Evolutionary conservation across 495 filamentous ascomycete genomes (phyloP).

Genomic region (Aspergillus incahuasiensis): DNA sequence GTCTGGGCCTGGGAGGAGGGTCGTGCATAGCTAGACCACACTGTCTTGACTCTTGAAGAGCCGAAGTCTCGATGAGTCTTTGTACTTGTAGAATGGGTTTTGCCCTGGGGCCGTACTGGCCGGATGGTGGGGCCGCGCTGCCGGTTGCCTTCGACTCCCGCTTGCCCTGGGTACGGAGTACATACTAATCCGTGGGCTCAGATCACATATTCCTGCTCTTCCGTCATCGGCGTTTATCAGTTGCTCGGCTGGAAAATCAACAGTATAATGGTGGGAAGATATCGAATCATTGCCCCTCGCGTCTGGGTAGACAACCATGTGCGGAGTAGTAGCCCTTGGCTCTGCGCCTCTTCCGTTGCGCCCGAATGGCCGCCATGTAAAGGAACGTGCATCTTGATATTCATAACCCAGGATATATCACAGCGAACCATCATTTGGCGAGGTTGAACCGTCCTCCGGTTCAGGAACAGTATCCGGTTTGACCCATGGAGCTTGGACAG

Average conservation of each 20-base stretch:
- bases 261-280: too few species aligned
- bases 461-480: too few species aligned
- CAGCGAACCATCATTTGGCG: not conserved
- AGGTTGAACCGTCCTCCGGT: too few species aligned
- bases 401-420: conserved; percentile 1
- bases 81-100: too few species aligned
- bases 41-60: not conserved
- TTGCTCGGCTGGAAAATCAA: not conserved
- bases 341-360: conserved; percentile 3
- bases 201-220: too few species aligned
- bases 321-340: not conserved
- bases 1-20: not conserved
- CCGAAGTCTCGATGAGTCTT: not conserved
- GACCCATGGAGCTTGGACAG: too few species aligned
- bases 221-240: not conserved
- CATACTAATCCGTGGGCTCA: too few species aligned
- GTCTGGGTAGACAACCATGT: too few species aligned
- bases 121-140: conserved; percentile 37
- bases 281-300: too few species aligned
- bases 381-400: not conserved
- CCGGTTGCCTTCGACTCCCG: conserved; percentile 13
- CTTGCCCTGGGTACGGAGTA: conserved; percentile 8
- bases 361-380: not conserved
- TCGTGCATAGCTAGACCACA: not conserved
- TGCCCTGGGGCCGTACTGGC: conserved; percentile 2